These are phyloP conservation scores for Phytophthora crassamura DNA, from an alignment of 352 stramenopile species.

Conservation along the genomic window DNA sequence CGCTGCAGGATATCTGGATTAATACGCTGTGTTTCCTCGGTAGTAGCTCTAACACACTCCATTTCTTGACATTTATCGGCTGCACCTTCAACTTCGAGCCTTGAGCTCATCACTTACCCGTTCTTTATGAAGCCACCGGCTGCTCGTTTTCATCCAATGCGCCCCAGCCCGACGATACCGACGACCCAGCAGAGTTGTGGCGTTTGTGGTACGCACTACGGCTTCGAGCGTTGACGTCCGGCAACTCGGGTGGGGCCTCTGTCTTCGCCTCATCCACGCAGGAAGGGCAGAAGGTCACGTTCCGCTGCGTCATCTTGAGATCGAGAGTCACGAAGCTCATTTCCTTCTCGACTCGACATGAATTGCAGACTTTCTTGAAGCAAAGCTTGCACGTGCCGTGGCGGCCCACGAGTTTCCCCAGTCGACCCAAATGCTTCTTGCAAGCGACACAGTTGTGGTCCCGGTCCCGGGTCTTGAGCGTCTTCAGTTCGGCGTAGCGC, in stretches of 20 bases:
- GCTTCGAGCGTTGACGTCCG: slow-evolving; percentile 14
- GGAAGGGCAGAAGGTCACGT: slow-evolving; percentile 39
- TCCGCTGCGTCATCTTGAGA: slow-evolving; percentile 46
- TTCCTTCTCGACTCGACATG: slow-evolving; percentile 32
- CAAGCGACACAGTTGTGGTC: slow-evolving; percentile 25
- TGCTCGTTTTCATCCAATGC: slow-evolving; percentile 17
- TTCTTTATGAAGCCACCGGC: slow-evolving; percentile 40
- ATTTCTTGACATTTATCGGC: too few species aligned
- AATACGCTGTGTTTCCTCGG: too few species aligned
- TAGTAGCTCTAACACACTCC: too few species aligned
- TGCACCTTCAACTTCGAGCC: too few species aligned
- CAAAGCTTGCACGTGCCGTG: slow-evolving; percentile 38
- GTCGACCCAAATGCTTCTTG: slow-evolving; percentile 27
- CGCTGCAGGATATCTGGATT: too few species aligned
- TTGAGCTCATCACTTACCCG: slow-evolving; percentile 14
- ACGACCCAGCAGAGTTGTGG: slow-evolving; percentile 26
- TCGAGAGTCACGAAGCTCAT: slow-evolving; percentile 40
- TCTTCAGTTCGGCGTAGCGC: slow-evolving; percentile 27
- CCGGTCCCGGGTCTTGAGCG: slow-evolving; percentile 15
- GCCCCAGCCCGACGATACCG: slow-evolving; percentile 27
- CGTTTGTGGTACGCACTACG: slow-evolving; percentile 12
- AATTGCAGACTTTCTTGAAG: slow-evolving; percentile 35
- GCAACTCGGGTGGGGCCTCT: slow-evolving; percentile 16
- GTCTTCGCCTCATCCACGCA: slow-evolving; percentile 27
- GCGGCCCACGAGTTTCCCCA: slow-evolving; percentile 23